Conservation (phyloP, 2,329 filamentous ascomycete genomes). For the Beauveria medogensis region DNA sequence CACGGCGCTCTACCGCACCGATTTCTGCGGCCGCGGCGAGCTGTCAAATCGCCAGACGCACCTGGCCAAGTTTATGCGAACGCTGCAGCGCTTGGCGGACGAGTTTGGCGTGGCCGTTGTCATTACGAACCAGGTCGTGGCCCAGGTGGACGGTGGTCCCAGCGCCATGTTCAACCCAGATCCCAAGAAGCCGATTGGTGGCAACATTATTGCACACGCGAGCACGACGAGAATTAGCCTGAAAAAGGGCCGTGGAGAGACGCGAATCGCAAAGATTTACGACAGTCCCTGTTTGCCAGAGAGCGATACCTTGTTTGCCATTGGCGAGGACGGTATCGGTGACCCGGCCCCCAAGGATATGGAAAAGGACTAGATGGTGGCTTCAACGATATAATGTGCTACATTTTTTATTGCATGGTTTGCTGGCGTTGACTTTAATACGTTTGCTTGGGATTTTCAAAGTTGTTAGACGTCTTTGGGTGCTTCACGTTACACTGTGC, state of each 20-base stretch:
- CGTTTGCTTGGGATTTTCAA: not conserved
- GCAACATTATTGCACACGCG: constrained; percentile 97
- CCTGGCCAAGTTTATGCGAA: constrained; percentile 81
- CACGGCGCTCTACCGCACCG: constrained; percentile 89
- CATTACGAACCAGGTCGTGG: constrained; percentile 97
- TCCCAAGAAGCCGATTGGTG: constrained; percentile 97
- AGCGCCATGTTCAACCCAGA: constrained; percentile 99
- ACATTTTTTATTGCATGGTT: constrained; percentile 19
- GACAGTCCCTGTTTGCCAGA: constrained; percentile 96
- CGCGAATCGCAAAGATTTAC: constrained; percentile 97
- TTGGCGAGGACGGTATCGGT: constrained; percentile 92
- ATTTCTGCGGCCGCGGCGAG: constrained; percentile 94
- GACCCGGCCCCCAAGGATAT: constrained; percentile 93
- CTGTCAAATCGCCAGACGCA: constrained; percentile 89
- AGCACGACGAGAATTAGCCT: constrained; percentile 90
- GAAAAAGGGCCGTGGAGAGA: constrained; percentile 93
- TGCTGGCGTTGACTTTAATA: constrained; percentile 22
- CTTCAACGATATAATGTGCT: constrained; percentile 16
- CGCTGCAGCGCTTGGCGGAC: constrained; percentile 66
- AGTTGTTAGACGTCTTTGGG: not conserved
- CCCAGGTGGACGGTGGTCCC: constrained; percentile 92
- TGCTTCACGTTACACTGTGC: not conserved
- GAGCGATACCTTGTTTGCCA: constrained; percentile 93
- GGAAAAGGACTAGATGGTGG: constrained; percentile 61
- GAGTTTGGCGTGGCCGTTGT: constrained; percentile 96